phyloP scores from a whole-genome alignment of 768 basidiomycete genomes.

The Pulveroboletus sp. region DNA sequence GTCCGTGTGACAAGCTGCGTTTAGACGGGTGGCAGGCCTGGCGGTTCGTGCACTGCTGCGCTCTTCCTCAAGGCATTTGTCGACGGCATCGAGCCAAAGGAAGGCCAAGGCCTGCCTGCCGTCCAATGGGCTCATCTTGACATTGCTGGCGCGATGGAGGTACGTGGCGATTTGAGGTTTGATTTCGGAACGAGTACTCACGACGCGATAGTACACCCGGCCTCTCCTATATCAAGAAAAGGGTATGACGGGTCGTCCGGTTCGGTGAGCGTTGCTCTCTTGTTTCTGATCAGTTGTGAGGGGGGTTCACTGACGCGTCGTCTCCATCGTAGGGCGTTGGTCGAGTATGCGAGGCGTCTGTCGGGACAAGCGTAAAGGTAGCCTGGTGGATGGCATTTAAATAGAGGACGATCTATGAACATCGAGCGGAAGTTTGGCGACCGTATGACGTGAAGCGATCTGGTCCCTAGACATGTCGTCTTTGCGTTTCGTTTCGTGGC shows the following conservation, averaged over 20 bases:
- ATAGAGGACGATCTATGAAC: slow-evolving; percentile 2
- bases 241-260: slow-evolving; percentile 79
- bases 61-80: slow-evolving; percentile 84
- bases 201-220: slow-evolving; percentile 41
- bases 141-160: slow-evolving; percentile 77
- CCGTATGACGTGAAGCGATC: too few relatives aligned
- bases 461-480: too few relatives aligned
- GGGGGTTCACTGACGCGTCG: not conserved
- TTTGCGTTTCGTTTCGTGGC: too few relatives aligned
- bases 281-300: not conserved
- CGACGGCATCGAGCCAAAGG: slow-evolving; percentile 63
- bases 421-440: not conserved
- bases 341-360: slow-evolving; percentile 32
- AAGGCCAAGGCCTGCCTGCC: slow-evolving; percentile 46
- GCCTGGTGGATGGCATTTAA: not conserved
- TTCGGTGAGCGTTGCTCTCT: slow-evolving; percentile 49
- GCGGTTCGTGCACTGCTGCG: slow-evolving; percentile 76
- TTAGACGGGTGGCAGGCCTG: slow-evolving; percentile 69
- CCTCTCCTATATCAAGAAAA: slow-evolving; percentile 60
- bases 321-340: slow-evolving; percentile 23
- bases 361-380: slow-evolving; percentile 15
- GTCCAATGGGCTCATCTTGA: slow-evolving; percentile 87
- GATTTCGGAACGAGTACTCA: not conserved
- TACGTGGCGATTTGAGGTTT: slow-evolving; percentile 25
- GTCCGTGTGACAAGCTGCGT: slow-evolving; percentile 1